Conservation (phyloP, 1,284 basidiomycete genomes). For the Ganoderma sinense region DNA sequence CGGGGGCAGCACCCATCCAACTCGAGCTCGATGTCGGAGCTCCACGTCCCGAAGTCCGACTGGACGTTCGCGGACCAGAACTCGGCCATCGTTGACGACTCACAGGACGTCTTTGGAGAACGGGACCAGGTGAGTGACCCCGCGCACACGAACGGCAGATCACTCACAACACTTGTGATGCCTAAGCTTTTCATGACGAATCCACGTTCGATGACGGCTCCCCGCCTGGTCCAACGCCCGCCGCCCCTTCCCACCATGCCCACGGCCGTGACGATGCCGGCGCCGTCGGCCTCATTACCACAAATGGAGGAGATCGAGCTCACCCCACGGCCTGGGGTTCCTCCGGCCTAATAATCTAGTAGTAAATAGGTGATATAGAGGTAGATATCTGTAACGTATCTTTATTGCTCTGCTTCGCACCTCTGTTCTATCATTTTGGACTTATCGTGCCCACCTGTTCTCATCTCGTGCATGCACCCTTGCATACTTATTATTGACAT, state of each 20-base stretch:
- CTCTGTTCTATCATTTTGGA: background rate
- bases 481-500: background rate
- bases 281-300: conserved; percentile 13
- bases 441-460: background rate
- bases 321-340: conserved; percentile 25
- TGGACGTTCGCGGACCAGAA: conserved; percentile 64
- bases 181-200: conserved; percentile 31
- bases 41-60: conserved; percentile 41
- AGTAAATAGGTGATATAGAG: background rate
- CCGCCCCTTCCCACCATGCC: conserved; percentile 13
- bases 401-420: conserved; percentile 10
- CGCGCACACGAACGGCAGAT: background rate
- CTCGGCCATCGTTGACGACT: conserved; percentile 55
- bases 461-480: background rate
- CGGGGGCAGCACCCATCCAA: conserved; percentile 16
- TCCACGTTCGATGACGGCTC: conserved; percentile 21
- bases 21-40: conserved; percentile 21
- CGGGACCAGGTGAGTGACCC: conserved; percentile 49
- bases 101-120: conserved; percentile 63
- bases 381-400: conserved; percentile 11
- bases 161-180: background rate
- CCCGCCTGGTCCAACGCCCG: background rate
- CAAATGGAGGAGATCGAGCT: conserved; percentile 39
- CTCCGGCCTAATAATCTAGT: background rate
- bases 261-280: conserved; percentile 30